Evolutionary conservation across 2,329 filamentous ascomycete species (phyloP), one percentile per base, ranked within the genome.

Genomic region (Chaetomium globosum): DNA sequence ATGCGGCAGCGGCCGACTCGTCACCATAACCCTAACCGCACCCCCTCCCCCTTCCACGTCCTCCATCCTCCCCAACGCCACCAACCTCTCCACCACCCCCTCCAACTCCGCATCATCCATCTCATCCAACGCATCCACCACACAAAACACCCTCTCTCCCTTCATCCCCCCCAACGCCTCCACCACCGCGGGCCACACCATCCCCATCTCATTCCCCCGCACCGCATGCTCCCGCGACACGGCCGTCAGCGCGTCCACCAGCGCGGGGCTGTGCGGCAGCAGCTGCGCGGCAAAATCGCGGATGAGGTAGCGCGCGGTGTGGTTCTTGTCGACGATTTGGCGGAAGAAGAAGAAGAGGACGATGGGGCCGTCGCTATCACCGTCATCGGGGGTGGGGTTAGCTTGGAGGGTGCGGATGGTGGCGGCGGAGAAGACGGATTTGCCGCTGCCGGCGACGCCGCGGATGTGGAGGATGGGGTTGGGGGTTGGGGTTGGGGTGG

Each of bases 81-180:
- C 21, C 46, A 63, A 23, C 21, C 28, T 46, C 23, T 5, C 46
- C 19, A 46, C 33, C 46, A 63, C 16, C 21, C 28, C 43, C 31
- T 21, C 54, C 19, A 46, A 26, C 3, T 63, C 54, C 12, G 2
- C 53, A 10, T 58, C 54, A 21, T 63, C 61, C 73, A 80, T 77
- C 68, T 80, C 78, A 66, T 80, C 79, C 4, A 80, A 68, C 0
- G 77, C 77, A 64, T 79, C 77, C 1, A 70, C 73, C 7, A 79
- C 70, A 43, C 73, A 75, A 56, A 74, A 78, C 1, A 73, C 73
- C 43, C 23, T 19, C 16, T 65, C 70, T 2, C 51, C 43, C 3
- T 53, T 9, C 67, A 63, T 16, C 39, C 16, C 39, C 46, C 6
- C 12, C 12, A 31, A 65, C 31, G 7, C 73, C 23, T 12, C 67